Base-by-base conservation (phyloP, 2,329 filamentous ascomycete species). In the Colletotrichum sp. region DNA sequence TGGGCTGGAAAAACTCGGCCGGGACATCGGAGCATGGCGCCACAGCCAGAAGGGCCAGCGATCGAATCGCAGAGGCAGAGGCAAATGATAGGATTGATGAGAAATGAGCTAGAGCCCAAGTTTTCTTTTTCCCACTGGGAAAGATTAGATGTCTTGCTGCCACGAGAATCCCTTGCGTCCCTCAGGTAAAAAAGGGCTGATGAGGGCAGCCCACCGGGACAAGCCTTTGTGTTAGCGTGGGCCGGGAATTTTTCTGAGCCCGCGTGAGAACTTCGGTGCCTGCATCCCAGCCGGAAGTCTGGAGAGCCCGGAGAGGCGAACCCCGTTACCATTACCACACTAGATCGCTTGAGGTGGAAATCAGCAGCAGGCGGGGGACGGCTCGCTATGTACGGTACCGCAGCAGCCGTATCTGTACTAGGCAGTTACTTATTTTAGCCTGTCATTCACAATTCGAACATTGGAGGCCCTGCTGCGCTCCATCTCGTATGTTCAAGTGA, bases 401-500 rank as follows among this genome's bases (percentile, higher is more conserved):
- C 24, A 63, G 32, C 24, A 52, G 48, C 38, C 32, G 21, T 16
- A n/a, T 48, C 36, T 7, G 36, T 55, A 63, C 68, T 75, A 72
- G 30, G 38, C 48, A 67, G 38, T 66, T 75, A 32, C 72, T 75
- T 72, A 63, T 61, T 67, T 75, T 75, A 75, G 72, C 52, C 72
- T 72, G 68, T 21, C 68, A 67, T 55, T 9, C 28, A 71, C n/a
- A 32, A 8, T 36, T 64, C 30, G 24, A 72, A 63, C 68, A 72
- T 16, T 34, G 68, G 34, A 32, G 61, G 21, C 30, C 72, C 68
- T 30, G 43, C 52, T 30, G 18, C 34, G 16, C 38, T 13, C 58
- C 67, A 58, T 57, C 32, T 64, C 66, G 43, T 63, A 57, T 32
- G n/a, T 36, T 32, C 8, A 21, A 48, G 26, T 66, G 28, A 34